A percentile compares a stretch with the other conserved stretches of the same genome.
Conservation (phyloP, 495 filamentous ascomycete species). For the Rusavskia elegans region DNA sequence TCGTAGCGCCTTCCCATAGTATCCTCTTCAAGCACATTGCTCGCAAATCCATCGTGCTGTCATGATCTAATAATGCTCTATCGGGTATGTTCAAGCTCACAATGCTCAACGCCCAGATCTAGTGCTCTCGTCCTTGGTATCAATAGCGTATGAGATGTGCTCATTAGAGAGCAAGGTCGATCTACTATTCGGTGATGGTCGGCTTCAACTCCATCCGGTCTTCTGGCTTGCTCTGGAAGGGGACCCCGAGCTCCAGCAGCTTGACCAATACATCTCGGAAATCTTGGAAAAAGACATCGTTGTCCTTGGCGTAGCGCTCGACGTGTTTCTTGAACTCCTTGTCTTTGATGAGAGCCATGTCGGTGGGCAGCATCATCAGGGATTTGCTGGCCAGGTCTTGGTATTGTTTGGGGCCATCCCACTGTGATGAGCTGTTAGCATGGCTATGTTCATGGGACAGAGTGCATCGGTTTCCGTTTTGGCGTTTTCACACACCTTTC, state of each 20-base stretch:
- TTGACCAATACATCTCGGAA: conserved; percentile 64
- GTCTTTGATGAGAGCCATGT: conserved; percentile 78
- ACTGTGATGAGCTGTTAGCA: conserved; percentile 21
- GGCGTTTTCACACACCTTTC: conserved; percentile 29
- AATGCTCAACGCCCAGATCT: too few species aligned
- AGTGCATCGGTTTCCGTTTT: not conserved
- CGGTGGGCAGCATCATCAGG: conserved; percentile 95
- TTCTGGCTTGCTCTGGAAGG: conserved; percentile 56
- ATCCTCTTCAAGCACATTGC: too few species aligned
- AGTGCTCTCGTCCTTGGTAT: not conserved
- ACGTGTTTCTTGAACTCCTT: conserved; percentile 73
- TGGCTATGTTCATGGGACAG: not conserved
- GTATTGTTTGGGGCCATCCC: conserved; percentile 78
- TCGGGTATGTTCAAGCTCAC: too few species aligned
- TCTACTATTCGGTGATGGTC: not conserved
- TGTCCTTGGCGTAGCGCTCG: conserved; percentile 84
- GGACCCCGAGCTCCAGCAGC: conserved; percentile 90
- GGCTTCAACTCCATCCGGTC: conserved; percentile 60
- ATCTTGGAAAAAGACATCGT: conserved; percentile 83
- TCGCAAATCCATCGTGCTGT: too few species aligned
- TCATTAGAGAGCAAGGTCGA: not conserved
- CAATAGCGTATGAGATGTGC: not conserved
- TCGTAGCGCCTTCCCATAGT: too few species aligned
- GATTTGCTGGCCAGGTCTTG: conserved; percentile 70
- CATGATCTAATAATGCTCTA: too few species aligned